These are phyloP conservation scores for Phlebiopsis flavidoalba DNA, from an alignment of 768 basidiomycete species.

Conservation along the genomic window DNA sequence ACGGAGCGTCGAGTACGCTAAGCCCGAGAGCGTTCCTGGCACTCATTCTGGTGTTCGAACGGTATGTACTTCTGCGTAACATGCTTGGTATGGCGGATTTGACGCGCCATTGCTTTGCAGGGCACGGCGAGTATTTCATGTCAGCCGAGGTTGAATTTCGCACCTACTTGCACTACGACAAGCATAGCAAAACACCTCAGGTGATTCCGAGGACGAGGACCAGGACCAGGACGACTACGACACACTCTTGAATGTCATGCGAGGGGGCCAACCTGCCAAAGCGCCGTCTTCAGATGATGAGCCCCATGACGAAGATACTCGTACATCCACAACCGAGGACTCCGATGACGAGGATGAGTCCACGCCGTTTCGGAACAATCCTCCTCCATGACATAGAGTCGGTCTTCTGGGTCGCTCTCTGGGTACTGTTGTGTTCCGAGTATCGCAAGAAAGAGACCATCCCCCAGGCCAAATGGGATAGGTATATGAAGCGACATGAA, in stretches of 20 bases:
- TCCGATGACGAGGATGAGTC: too few species aligned
- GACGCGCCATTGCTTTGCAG: background rate
- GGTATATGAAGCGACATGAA: background rate
- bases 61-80: background rate
- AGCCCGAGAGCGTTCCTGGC: background rate
- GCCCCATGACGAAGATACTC: background rate
- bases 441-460: background rate
- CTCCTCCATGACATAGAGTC: background rate
- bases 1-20: constrained; percentile 16
- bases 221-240: too few species aligned
- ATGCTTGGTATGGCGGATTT: background rate
- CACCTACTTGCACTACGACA: background rate
- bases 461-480: background rate
- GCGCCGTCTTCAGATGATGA: too few species aligned
- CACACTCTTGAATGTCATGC: too few species aligned
- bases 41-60: background rate
- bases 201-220: too few species aligned
- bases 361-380: background rate
- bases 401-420: background rate
- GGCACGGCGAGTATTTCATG: constrained; percentile 2
- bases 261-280: too few species aligned
- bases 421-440: background rate
- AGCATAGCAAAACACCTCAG: background rate
- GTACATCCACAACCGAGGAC: too few species aligned
- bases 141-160: background rate